phyloP scores from a whole-genome alignment of 257 asterid species.

The Paraleonurus japonicus region DNA sequence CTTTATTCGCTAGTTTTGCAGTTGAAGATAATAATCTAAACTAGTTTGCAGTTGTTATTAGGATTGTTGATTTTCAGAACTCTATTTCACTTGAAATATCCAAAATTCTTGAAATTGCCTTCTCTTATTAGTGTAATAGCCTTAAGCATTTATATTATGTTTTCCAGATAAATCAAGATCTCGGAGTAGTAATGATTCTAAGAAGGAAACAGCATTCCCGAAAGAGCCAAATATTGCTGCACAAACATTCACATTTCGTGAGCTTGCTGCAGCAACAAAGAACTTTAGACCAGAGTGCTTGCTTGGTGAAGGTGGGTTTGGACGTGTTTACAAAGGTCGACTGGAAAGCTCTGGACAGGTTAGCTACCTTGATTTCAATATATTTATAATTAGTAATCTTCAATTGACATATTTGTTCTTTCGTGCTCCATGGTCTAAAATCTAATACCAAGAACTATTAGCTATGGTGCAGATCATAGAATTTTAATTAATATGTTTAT shows the following conservation, averaged over 20 bases:
- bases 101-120: background rate
- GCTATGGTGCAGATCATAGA: background rate
- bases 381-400: background rate
- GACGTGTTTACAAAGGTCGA: conserved; percentile 87
- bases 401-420: background rate
- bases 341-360: conserved; percentile 87
- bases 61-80: background rate
- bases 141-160: conserved; percentile 4
- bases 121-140: background rate
- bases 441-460: background rate
- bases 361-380: conserved; percentile 7
- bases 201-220: conserved; percentile 56
- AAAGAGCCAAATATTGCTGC: conserved; percentile 87
- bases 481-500: background rate
- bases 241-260: conserved; percentile 83
- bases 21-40: no score
- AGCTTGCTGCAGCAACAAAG: conserved; percentile 83
- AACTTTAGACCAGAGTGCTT: conserved; percentile 73
- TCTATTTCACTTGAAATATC: background rate
- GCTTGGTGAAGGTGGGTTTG: conserved; percentile 98
- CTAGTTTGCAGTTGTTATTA: background rate
- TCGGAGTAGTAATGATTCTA: conserved; percentile 52
- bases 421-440: conserved; percentile 13
- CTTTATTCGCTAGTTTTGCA: background rate
- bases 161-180: conserved; percentile 65